Conservation (phyloP, 805 yeast genomes). For the Nakazawaea populi region DNA sequence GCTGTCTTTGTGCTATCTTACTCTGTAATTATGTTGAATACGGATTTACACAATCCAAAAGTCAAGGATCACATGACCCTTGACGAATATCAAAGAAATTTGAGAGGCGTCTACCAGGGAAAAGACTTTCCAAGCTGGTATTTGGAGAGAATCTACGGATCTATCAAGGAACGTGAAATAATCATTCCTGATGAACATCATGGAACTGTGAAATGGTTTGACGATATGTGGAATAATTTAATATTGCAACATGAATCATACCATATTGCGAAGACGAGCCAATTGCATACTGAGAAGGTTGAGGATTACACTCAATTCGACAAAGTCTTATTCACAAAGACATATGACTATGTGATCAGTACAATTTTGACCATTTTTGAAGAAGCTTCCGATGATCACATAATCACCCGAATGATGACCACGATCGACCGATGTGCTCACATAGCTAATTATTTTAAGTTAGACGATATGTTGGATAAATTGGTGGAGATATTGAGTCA, state of each 20-base stretch:
- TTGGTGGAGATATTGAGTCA: slow-evolving; percentile 63
- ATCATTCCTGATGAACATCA: slow-evolving; percentile 98
- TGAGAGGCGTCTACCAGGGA: slow-evolving; percentile 71
- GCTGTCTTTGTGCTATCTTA: slow-evolving; percentile 86
- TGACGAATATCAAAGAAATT: slow-evolving; percentile 72
- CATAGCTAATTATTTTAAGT: slow-evolving; percentile 61
- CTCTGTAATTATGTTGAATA: slow-evolving; percentile 89
- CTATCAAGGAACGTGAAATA: slow-evolving; percentile 81
- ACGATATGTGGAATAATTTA: slow-evolving; percentile 74
- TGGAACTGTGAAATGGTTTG: slow-evolving; percentile 88
- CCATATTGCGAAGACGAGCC: neutral
- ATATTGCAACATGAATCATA: slow-evolving; percentile 41
- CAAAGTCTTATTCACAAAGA: slow-evolving; percentile 57
- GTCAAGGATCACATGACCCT: slow-evolving; percentile 88
- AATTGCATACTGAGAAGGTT: slow-evolving; percentile 10
- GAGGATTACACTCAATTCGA: slow-evolving; percentile 53
- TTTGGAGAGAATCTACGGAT: slow-evolving; percentile 68
- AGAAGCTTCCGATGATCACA: slow-evolving; percentile 85
- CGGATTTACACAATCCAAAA: slow-evolving; percentile 90
- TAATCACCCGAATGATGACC: slow-evolving; percentile 80
- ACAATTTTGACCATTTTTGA: slow-evolving; percentile 76
- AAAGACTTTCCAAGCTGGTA: slow-evolving; percentile 85
- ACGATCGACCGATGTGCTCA: slow-evolving; percentile 81
- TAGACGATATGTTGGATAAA: slow-evolving; percentile 53
- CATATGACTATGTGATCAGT: slow-evolving; percentile 60